These are phyloP conservation scores for Metschnikowia vanudenii DNA, from an alignment of 805 yeast species.

Conservation along the genomic window DNA sequence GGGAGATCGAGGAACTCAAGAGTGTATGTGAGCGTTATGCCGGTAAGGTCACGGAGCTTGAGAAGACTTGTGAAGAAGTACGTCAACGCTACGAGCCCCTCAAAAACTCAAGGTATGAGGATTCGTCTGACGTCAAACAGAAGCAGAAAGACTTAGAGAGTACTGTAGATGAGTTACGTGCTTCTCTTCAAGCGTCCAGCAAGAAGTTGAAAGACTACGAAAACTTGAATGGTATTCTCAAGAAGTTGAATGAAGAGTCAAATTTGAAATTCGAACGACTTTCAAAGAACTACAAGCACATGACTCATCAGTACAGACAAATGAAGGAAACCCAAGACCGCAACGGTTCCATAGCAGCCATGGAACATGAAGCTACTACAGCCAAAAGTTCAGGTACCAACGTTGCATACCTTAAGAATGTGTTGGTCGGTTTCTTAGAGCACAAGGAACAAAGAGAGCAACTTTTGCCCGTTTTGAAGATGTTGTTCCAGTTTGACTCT, in stretches of 20 bases:
- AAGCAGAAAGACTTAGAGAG: conserved; percentile 25
- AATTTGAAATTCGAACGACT: conserved; percentile 64
- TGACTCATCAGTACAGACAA: conserved; percentile 57
- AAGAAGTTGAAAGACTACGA: conserved; percentile 56
- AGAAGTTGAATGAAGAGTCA: conserved; percentile 64
- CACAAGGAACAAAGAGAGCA: conserved; percentile 88
- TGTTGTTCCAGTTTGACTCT: conserved; percentile 64
- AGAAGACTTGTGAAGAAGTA: conserved; percentile 28
- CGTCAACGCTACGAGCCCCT: conserved; percentile 27
- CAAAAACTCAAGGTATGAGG: conserved; percentile 19
- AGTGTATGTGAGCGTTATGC: conserved; percentile 42
- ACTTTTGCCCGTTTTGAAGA: conserved; percentile 80
- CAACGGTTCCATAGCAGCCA: conserved; percentile 3
- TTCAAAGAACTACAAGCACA: conserved; percentile 63
- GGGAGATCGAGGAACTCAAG: conserved; percentile 62
- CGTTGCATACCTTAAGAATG: conserved; percentile 82
- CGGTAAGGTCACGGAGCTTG: conserved; percentile 41
- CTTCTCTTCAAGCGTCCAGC: conserved; percentile 51
- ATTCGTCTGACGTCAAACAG: conserved; percentile 9
- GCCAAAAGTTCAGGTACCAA: conserved; percentile 31
- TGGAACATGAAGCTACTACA: conserved; percentile 1
- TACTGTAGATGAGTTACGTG: conserved; percentile 47
- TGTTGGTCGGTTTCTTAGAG: conserved; percentile 85
- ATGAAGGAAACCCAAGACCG: conserved; percentile 30
- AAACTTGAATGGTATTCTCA: conserved; percentile 49